These are phyloP conservation scores for Aspergillus incahuasiensis DNA, from an alignment of 495 filamentous ascomycete species.

Conservation along the genomic window DNA sequence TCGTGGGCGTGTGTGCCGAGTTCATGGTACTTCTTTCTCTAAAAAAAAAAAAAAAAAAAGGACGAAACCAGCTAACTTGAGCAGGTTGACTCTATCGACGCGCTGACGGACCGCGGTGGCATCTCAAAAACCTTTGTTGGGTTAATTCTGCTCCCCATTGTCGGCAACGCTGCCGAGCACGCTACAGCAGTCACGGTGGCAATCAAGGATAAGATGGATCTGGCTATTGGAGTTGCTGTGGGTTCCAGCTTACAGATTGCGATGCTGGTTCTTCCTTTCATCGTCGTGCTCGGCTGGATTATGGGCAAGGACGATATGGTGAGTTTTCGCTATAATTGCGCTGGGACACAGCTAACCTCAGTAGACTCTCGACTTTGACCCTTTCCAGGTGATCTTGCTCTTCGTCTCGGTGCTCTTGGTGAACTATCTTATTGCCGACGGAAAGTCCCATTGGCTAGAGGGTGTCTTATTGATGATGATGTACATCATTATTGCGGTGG, in stretches of 20 bases:
- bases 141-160: slow-evolving; percentile 81
- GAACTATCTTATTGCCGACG: slow-evolving; percentile 72
- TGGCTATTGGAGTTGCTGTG: slow-evolving; percentile 79
- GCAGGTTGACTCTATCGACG: slow-evolving; percentile 63
- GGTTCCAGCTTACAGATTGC: slow-evolving; percentile 84
- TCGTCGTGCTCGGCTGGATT: slow-evolving; percentile 78
- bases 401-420: slow-evolving; percentile 77
- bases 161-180: slow-evolving; percentile 85
- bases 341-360: slow-evolving; percentile 16
- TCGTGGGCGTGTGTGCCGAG: slow-evolving; percentile 86
- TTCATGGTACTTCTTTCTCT: slow-evolving; percentile 58
- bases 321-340: not conserved
- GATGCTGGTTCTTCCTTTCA: slow-evolving; percentile 72
- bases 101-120: slow-evolving; percentile 51
- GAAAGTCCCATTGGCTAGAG: slow-evolving; percentile 64
- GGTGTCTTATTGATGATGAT: slow-evolving; percentile 69
- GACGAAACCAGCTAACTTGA: not conserved
- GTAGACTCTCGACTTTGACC: slow-evolving; percentile 75
- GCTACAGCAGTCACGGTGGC: slow-evolving; percentile 84
- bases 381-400: slow-evolving; percentile 73
- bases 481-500: slow-evolving; percentile 67
- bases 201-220: slow-evolving; percentile 87
- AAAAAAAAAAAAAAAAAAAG: not conserved
- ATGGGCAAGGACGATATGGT: slow-evolving; percentile 55
- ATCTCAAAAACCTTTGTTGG: slow-evolving; percentile 76